A percentile compares a stretch with the other conserved stretches of the same genome.
Evolutionary conservation across 1,284 basidiomycete genomes (phyloP).

Genomic region (Cutaneotrichosporon sp.): DNA sequence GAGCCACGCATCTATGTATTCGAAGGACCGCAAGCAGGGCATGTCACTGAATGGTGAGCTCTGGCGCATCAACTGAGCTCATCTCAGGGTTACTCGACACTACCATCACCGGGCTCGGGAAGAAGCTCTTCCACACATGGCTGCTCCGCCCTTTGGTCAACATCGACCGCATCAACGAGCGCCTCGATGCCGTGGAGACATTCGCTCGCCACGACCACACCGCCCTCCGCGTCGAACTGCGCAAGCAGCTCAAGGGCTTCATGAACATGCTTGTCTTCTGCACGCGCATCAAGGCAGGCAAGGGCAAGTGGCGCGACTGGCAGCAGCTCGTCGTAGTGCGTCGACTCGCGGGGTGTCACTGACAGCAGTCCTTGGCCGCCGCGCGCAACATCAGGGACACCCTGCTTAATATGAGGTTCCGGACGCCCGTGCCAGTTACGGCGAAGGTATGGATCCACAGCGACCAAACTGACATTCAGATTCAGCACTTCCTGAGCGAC

Average conservation of each 20-base stretch:
- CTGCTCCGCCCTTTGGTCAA: slow-evolving; percentile 77
- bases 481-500: slow-evolving; percentile 6
- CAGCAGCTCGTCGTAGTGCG: slow-evolving; percentile 73
- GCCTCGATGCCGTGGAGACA: slow-evolving; percentile 78
- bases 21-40: slow-evolving; percentile 77
- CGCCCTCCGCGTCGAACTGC: slow-evolving; percentile 60
- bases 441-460: slow-evolving; percentile 6
- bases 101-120: slow-evolving; percentile 74
- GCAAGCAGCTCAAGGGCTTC: slow-evolving; percentile 69
- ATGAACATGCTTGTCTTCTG: slow-evolving; percentile 72
- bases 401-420: slow-evolving; percentile 5
- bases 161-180: slow-evolving; percentile 65
- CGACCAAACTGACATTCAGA: slow-evolving; percentile 17
- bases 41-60: slow-evolving; percentile 75
- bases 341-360: slow-evolving; percentile 4
- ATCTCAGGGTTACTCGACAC: slow-evolving; percentile 70
- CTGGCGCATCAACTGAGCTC: slow-evolving; percentile 6
- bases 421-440: slow-evolving; percentile 6
- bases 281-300: slow-evolving; percentile 63
- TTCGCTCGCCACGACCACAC: slow-evolving; percentile 68
- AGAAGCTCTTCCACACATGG: slow-evolving; percentile 76
- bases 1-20: slow-evolving; percentile 77
- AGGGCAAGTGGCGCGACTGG: slow-evolving; percentile 71
- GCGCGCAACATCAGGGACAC: slow-evolving; percentile 69
- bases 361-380: slow-evolving; percentile 11